Percentiles rank a stretch among this genome's conserved stretches.
Evolutionary conservation across 2,329 filamentous ascomycete genomes (phyloP).

Genomic region (Fusarium lyarnte): DNA sequence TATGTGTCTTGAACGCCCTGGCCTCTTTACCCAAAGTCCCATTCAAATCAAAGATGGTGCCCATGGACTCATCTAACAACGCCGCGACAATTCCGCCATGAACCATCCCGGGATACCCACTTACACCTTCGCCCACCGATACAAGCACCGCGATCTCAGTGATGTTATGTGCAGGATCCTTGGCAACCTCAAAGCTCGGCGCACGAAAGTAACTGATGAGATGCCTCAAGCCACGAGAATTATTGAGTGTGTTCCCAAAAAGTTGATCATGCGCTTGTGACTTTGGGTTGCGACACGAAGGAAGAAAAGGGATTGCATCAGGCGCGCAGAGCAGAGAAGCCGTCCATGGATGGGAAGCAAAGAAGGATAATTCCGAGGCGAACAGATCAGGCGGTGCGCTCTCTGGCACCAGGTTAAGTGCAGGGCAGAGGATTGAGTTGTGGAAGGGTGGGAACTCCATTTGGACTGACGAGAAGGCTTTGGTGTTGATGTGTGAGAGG

Average conservation of each 20-base stretch:
- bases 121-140: slow-evolving; percentile 47
- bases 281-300: slow-evolving; percentile 47
- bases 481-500: slow-evolving; percentile 8
- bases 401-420: slow-evolving; percentile 43
- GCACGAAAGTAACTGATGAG: slow-evolving; percentile 49
- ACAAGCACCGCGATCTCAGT: slow-evolving; percentile 45
- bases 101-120: slow-evolving; percentile 46
- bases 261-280: slow-evolving; percentile 47
- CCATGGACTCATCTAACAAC: slow-evolving; percentile 51
- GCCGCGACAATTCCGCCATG: slow-evolving; percentile 51
- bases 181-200: slow-evolving; percentile 37
- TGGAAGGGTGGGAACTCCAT: slow-evolving; percentile 34
- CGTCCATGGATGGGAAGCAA: slow-evolving; percentile 51
- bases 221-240: slow-evolving; percentile 43
- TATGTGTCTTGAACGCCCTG: slow-evolving; percentile 41
- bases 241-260: slow-evolving; percentile 47
- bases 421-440: slow-evolving; percentile 46
- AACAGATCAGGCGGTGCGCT: slow-evolving; percentile 42
- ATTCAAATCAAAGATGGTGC: slow-evolving; percentile 51
- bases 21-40: slow-evolving; percentile 45
- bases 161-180: slow-evolving; percentile 42
- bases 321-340: slow-evolving; percentile 42
- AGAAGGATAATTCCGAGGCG: slow-evolving; percentile 44
- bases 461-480: slow-evolving; percentile 22
- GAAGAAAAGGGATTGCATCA: slow-evolving; percentile 46